These are phyloP conservation scores for Cryphonectria radicalis DNA, from an alignment of 2,329 filamentous ascomycete genomes.

Conservation along the genomic window DNA sequence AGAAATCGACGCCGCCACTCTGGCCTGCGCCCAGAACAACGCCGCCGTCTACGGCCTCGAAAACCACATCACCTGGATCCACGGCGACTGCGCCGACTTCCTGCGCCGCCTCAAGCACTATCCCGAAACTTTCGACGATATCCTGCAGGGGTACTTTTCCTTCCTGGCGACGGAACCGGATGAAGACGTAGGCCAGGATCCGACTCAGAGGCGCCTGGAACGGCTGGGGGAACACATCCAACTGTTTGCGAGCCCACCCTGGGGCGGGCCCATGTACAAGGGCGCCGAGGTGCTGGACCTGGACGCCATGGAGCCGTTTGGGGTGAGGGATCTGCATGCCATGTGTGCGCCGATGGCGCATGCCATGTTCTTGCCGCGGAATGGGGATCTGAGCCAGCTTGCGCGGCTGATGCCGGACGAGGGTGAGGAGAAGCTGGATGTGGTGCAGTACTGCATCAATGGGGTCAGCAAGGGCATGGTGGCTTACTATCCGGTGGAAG, in stretches of 20 bases:
- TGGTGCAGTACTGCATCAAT: conserved; percentile 89
- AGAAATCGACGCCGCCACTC: conserved; percentile 78
- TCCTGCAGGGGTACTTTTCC: neutral
- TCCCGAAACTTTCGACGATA: conserved; percentile 34
- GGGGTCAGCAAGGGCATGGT: conserved; percentile 84
- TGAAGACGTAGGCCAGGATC: neutral
- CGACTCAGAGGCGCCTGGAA: conserved; percentile 34
- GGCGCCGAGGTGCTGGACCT: conserved; percentile 78
- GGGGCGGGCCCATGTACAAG: conserved; percentile 62
- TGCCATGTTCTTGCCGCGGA: conserved; percentile 84
- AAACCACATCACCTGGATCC: conserved; percentile 79
- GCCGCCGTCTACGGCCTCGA: conserved; percentile 81
- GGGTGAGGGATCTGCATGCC: conserved; percentile 63
- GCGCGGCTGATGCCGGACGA: conserved; percentile 58
- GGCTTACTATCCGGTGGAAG: conserved; percentile 57
- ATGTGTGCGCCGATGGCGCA: conserved; percentile 64
- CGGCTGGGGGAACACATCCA: conserved; percentile 41
- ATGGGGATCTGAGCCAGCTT: conserved; percentile 80
- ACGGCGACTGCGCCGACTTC: conserved; percentile 83
- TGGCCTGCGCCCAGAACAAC: conserved; percentile 92
- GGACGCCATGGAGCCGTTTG: conserved; percentile 86
- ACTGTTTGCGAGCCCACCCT: conserved; percentile 63
- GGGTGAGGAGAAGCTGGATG: conserved; percentile 60
- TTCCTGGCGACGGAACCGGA: conserved; percentile 1
- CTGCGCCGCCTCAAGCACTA: conserved; percentile 48